Base-by-base conservation (phyloP, 495 filamentous ascomycete species). In the Polyplosphaeria fusca region DNA sequence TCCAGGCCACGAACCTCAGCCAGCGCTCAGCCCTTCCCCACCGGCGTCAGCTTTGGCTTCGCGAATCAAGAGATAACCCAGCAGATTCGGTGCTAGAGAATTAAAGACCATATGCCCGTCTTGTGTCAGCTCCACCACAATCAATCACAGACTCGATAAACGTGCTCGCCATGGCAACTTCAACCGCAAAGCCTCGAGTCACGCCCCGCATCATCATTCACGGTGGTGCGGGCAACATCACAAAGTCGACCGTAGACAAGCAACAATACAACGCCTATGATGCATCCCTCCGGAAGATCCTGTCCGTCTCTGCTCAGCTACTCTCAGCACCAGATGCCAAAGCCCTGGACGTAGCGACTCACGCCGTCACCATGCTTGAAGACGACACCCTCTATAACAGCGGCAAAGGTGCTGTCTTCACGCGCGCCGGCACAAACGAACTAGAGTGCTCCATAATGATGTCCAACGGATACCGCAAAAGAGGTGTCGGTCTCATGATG, bases 391-490 rank as follows among this genome's bases (percentile, higher is more conserved):
- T 94, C 11, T 95, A 91, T 79, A 96, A 96, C 73, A 82, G 82
- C 54, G 91, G 85, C 37, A 84, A 84, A 47, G 91, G 91, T 58
- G 87, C 89, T 45, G 90, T 95, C 14, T 95, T 94, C 69, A 94
- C 88, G 2, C 77, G 81, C 35, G 83, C 84, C 45, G 91, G 90
- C 7, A 82, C 81, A 51, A 91, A 88, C 70, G 90, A 95, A 70
- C 82, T 95, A 61, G 91, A 96, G 70, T 86, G 91, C 25, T 87
- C 82, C n/a, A 79, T 96, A 23, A 96, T 96, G 91, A 87, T 93
- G 0, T 84, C 85, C 3, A 73, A 76, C n/a, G 85, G 83, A 1
- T 70, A 74, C 35, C 80, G 81, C 24, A 96, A 95, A 72, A 78
- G 88, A 22, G 88, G 84, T 16, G 86, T 85, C 0, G 88, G 86